Evolutionary conservation across 129 eudicot species (phyloP), one percentile per base, ranked within the genome.

Genomic region (Lonicera japonica): DNA sequence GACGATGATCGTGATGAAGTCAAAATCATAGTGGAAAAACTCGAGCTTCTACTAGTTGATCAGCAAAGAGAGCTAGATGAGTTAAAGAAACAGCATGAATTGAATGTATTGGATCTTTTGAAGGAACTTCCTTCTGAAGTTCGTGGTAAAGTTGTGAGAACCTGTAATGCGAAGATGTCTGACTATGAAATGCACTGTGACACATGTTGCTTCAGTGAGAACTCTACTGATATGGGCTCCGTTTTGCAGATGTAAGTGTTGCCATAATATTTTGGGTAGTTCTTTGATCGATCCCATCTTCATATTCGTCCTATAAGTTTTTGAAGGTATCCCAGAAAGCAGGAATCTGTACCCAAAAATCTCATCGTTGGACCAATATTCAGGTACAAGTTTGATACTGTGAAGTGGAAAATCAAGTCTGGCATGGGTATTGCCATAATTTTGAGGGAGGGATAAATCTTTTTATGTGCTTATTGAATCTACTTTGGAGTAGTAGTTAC

Each of bases 31-130:
- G 86, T 74, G 25, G 70, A 79, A 55, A 83, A 79, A 39, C 87
- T 88, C 1, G 75, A 80, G 73, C 66, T 64, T 63, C 47, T 94
- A 56, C 56, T 94, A 50, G 70, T 40, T 40, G 83, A 85, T 72
- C 99, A 94, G 68, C 81, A 71, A 56, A 83, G 65, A 63, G 96
- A 94, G 70, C 69, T 94, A 21, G 87, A 88, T 52, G 95, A 85
- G 45, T 74, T 88, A 0, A 83, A 61, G 73, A 75, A 57, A 80
- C 85, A 85, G 79, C 99, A 94, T 41, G 79, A 77, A 11, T 47
- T 51, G 53, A 70, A 72, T 46, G 74, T 88, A 20, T 78, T 70
- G 16, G 78, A 81, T 67, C 45, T 88, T 25, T 40, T 88, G 61
- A 80, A 71, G 68, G 82, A 76, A 43, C 86, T 83, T 67, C 71